A percentile compares a stretch with the other conserved stretches of the same genome.
Evolutionary conservation across 2,329 filamentous ascomycete genomes (phyloP).

Genomic region (Fusarium falciforme): DNA sequence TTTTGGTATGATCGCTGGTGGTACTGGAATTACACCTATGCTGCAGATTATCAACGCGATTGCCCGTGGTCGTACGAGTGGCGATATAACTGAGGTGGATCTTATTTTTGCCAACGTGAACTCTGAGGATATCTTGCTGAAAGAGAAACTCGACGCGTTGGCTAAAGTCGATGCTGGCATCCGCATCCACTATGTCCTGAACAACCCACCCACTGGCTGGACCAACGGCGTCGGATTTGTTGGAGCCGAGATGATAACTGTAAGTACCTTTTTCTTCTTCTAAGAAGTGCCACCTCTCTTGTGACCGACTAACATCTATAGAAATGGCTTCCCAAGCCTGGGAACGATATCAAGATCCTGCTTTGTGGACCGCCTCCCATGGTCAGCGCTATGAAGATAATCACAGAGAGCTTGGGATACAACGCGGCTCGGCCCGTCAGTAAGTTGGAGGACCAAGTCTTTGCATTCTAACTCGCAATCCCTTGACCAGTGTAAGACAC

Average conservation of each 20-base stretch:
- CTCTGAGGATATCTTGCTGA: conserved; percentile 87
- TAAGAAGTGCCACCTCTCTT: not conserved
- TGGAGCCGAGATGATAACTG: conserved; percentile 92
- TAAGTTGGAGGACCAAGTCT: conserved; percentile 97
- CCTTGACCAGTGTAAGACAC: not conserved
- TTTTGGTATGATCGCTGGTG: conserved; percentile 97
- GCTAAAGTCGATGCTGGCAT: conserved; percentile 81
- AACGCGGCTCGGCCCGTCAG: conserved; percentile 91
- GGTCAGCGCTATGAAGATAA: conserved; percentile 96
- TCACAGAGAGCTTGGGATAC: conserved; percentile 86
- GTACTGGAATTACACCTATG: conserved; percentile 79
- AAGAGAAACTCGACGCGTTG: conserved; percentile 86
- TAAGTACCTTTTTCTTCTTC: conserved; percentile 52
- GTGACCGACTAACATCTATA: conserved; percentile 45
- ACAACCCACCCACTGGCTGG: conserved; percentile 92
- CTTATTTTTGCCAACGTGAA: conserved; percentile 97
- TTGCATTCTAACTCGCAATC: conserved; percentile 73
- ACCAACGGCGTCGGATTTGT: conserved; percentile 92
- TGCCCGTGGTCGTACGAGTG: conserved; percentile 78
- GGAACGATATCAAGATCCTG: conserved; percentile 87
- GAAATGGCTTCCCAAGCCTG: conserved; percentile 83
- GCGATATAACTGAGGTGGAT: conserved; percentile 87
- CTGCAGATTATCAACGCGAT: conserved; percentile 93
- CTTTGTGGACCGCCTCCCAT: conserved; percentile 95
- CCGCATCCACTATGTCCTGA: conserved; percentile 91